phyloP scores from a whole-genome alignment of 2,329 filamentous ascomycete genomes.

The Parascedosporium putredinis region DNA sequence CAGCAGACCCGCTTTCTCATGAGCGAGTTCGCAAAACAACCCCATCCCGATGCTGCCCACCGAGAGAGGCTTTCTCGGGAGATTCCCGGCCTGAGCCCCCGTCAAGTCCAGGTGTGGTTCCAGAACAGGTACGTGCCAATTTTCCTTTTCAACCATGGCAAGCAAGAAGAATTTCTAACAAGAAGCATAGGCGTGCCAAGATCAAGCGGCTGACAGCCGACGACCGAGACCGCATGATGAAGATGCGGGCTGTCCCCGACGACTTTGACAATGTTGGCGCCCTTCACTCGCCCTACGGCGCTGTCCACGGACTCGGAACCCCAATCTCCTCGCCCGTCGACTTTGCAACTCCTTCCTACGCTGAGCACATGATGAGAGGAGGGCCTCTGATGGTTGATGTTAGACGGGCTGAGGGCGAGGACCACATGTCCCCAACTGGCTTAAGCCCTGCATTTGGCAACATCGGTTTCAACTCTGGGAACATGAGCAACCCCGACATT shows the following conservation, averaged over 20 bases:
- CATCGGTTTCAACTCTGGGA: slow-evolving; percentile 51
- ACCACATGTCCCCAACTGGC: slow-evolving; percentile 56
- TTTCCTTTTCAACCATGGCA: background rate
- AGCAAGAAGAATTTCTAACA: slow-evolving; percentile 12
- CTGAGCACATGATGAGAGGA: slow-evolving; percentile 49
- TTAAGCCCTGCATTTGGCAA: slow-evolving; percentile 58
- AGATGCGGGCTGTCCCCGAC: slow-evolving; percentile 61
- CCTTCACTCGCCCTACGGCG: slow-evolving; percentile 56
- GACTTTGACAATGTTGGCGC: slow-evolving; percentile 62
- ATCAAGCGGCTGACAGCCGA: slow-evolving; percentile 62
- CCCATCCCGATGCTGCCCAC: slow-evolving; percentile 86
- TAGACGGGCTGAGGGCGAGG: slow-evolving; percentile 51
- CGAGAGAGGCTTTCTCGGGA: slow-evolving; percentile 77
- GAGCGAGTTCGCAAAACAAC: slow-evolving; percentile 93
- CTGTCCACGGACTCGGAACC: slow-evolving; percentile 41
- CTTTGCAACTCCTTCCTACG: slow-evolving; percentile 37
- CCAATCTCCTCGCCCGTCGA: slow-evolving; percentile 39
- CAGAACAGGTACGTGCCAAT: slow-evolving; percentile 67
- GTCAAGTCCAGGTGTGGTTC: slow-evolving; percentile 97
- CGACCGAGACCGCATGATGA: slow-evolving; percentile 60
- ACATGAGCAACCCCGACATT: slow-evolving; percentile 41
- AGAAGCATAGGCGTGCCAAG: slow-evolving; percentile 47
- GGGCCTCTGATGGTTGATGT: slow-evolving; percentile 57
- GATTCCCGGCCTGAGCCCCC: slow-evolving; percentile 81
- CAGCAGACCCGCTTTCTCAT: slow-evolving; percentile 96